Percentiles rank a stretch among this genome's conserved stretches.
phyloP scores from a whole-genome alignment of 2,329 filamentous ascomycete species.

The Bipolaris bicolor region DNA sequence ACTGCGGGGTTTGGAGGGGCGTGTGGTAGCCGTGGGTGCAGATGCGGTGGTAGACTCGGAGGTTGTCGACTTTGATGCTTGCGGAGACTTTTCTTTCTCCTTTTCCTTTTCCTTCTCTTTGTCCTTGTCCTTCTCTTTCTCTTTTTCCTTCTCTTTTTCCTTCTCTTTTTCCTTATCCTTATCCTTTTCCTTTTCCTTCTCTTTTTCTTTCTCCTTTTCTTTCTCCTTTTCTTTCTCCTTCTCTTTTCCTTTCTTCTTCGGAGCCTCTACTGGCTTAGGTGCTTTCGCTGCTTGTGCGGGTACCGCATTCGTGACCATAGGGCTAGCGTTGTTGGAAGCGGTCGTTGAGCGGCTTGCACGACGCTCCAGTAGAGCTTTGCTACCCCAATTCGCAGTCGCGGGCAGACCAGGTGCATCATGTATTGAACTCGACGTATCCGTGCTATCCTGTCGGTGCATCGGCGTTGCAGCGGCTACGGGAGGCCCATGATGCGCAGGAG shows the following conservation, averaged over 20 bases:
- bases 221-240: conserved; percentile 22
- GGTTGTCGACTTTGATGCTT: conserved; percentile 36
- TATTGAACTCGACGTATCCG: conserved; percentile 68
- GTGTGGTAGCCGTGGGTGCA: conserved; percentile 21
- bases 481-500: conserved; percentile 57
- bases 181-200: conserved; percentile 32
- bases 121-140: conserved; percentile 26
- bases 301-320: conserved; percentile 63
- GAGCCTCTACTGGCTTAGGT: conserved; percentile 37
- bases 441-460: conserved; percentile 78
- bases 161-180: conserved; percentile 33
- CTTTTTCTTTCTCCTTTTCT: conserved; percentile 29
- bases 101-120: conserved; percentile 31
- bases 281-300: conserved; percentile 45
- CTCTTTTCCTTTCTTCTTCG: conserved; percentile 38
- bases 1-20: conserved; percentile 24
- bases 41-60: conserved; percentile 27
- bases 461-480: conserved; percentile 60
- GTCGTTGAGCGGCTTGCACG: conserved; percentile 82
- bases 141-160: conserved; percentile 19
- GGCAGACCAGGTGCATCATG: conserved; percentile 85
- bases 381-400: conserved; percentile 92
- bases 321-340: conserved; percentile 79
- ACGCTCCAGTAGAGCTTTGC: conserved; percentile 70
- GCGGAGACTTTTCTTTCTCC: conserved; percentile 34